Percentiles rank a stretch among this genome's conserved stretches.
phyloP scores from a whole-genome alignment of 495 filamentous ascomycete genomes.

The Hyaloscypha variabilis region DNA sequence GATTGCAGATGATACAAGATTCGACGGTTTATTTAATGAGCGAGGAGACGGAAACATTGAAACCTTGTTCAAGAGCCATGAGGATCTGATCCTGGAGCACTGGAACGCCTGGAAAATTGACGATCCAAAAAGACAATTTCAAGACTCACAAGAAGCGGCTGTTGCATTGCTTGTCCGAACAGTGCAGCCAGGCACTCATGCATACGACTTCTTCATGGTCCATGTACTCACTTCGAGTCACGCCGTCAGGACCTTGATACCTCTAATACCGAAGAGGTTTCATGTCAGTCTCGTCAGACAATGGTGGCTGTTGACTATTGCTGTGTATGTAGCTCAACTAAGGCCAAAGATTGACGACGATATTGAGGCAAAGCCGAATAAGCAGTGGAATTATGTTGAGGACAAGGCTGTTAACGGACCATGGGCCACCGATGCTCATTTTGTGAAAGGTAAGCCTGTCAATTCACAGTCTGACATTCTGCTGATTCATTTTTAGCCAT shows the following conservation, averaged over 20 bases:
- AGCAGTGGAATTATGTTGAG: constrained; percentile 77
- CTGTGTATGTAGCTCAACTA: constrained; percentile 74
- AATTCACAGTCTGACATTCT: constrained; percentile 3
- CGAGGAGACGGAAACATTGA: constrained; percentile 66
- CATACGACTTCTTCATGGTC: constrained; percentile 84
- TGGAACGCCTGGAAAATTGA: constrained; percentile 82
- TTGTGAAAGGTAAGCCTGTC: constrained; percentile 63
- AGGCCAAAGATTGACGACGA: constrained; percentile 71
- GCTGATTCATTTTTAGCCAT: constrained; percentile 45
- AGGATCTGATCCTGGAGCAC: constrained; percentile 74
- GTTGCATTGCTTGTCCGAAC: constrained; percentile 70
- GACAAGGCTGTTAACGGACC: constrained; percentile 66
- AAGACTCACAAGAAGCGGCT: constrained; percentile 75
- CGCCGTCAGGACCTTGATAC: constrained; percentile 83
- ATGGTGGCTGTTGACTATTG: constrained; percentile 85
- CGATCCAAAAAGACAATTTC: constrained; percentile 69
- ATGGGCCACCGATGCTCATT: constrained; percentile 74
- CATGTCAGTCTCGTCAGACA: constrained; percentile 74
- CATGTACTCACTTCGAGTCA: constrained; percentile 84
- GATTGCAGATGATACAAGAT: constrained; percentile 53
- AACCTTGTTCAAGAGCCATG: constrained; percentile 66
- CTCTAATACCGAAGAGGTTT: constrained; percentile 70
- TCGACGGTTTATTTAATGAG: constrained; percentile 62
- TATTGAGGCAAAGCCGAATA: constrained; percentile 61
- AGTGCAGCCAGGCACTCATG: constrained; percentile 55